Base-by-base conservation (phyloP, 2,329 filamentous ascomycete species). In the Nothopassalora personata region DNA sequence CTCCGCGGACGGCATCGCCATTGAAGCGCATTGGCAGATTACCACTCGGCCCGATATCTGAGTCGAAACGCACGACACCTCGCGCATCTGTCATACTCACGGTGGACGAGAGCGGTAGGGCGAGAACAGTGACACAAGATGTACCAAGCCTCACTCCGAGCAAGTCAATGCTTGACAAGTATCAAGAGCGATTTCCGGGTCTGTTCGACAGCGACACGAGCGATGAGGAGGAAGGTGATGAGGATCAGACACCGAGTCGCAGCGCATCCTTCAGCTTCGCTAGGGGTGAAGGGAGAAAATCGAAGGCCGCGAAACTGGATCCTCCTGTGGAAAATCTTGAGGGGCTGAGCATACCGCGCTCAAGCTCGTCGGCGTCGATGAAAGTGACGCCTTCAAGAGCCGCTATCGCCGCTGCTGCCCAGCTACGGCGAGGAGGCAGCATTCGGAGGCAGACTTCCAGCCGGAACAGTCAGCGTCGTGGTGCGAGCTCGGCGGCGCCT, bases 81-180 rank as follows among this genome's bases (percentile, higher is more conserved):
- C 72, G 74, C 53, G 76, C 75, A 50, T 75, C 77, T 7, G 73
- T 81, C 19, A 71, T 80, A 39, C 60, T 74, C 45, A 73, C 70
- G 5, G 73, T 81, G 36, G 79, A 80, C 62, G 77, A 79, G 61
- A 76, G 71, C 53, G 79, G 79, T 13, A 71, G 74, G 47, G 79
- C 79, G 45, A 71, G 78, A 10, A 78, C 78, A 65, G 71, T 48
- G 53, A 59, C 53, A 57, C 48, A 53, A 53, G 34, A 13, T 47
- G 50, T 6, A 23, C 66, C 67, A 1, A 71, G 74, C 1, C 70
- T 74, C 5, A 73, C 72, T 52, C 71, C 71, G 1, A 72, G 71
- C 3, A 70, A 71, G 18, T 70, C 71, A 8, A 70, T 71, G 11
- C 66, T 68, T 18, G 71, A 74, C 4, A 74, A 76, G 52, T 80